Base-by-base conservation (phyloP, 805 yeast species). In the Ogataea corticis region DNA sequence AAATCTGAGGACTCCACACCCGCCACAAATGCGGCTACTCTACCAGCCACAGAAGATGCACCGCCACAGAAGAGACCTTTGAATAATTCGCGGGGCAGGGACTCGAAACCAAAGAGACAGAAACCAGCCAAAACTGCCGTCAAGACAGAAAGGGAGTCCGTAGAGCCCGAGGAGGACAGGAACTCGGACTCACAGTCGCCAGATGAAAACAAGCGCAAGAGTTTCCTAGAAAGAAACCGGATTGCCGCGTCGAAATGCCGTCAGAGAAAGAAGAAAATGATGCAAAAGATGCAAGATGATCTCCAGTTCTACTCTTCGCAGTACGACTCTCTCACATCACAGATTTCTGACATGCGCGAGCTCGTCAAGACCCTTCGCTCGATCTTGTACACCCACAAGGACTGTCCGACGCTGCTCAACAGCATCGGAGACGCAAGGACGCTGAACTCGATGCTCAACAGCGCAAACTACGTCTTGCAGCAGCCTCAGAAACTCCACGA, bases 201-300 rank as follows among this genome's bases (percentile, higher is more conserved):
- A 51, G 77, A 85, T 60, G 95, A 85, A 54, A 82, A 83, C 58
- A 89, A 87, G 59, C 77, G 97, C 18, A 80, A 80, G 59, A 82
- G 76, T 55, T 92, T 92, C 56, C 67, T 94, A 51, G 99, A 94
- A 63, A 76, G 98, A 56, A 94, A 94, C 65, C 75, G 99, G 48
- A 82, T 92, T 11, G 99, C 99, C 0, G 99, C 99, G 0, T 83
- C 95, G n/a, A 91, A 90, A 62, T 94, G 98, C 71, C 80, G 99
- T 51, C 95, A 87, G 67, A 78, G 98, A 27, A 94, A 94, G 73
- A 94, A 94, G 70, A 89, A 87, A 62, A 84, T 85, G 73, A 78
- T 90, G 28, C 82, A 79, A 46, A 85, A 84, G 55, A 84, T 94
- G 79, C 95, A 90, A 62, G 80, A 75, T 38, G 95, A 90, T 61